phyloP scores from a whole-genome alignment of 371 early-diverging fungal species.

The Rhizopus sp. region DNA sequence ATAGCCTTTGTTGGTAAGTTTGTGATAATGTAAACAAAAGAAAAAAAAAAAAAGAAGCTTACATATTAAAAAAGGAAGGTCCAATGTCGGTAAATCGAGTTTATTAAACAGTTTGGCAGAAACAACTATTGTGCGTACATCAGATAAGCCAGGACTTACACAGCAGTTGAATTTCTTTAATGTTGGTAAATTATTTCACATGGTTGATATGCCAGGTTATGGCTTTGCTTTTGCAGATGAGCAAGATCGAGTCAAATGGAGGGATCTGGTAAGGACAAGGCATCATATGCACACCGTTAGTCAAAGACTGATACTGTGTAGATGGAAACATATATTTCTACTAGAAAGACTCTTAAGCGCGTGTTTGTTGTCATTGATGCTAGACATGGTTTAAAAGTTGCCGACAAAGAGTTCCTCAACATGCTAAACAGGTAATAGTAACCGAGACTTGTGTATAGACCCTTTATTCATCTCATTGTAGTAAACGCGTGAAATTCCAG shows the following conservation, averaged over 20 bases:
- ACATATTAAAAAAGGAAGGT: slow-evolving; percentile 50
- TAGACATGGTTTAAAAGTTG: slow-evolving; percentile 74
- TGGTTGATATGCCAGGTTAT: slow-evolving; percentile 90
- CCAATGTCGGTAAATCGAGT: slow-evolving; percentile 82
- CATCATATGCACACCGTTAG: background rate
- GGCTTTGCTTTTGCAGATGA: slow-evolving; percentile 85
- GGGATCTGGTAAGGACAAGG: slow-evolving; percentile 52
- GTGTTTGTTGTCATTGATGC: slow-evolving; percentile 79
- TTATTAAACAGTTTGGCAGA: slow-evolving; percentile 70
- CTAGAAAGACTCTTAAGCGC: slow-evolving; percentile 62
- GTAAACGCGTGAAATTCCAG: slow-evolving; percentile 65
- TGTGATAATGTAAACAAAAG: background rate
- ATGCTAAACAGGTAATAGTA: slow-evolving; percentile 45
- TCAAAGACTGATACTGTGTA: slow-evolving; percentile 18
- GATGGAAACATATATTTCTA: slow-evolving; percentile 71
- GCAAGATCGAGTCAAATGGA: slow-evolving; percentile 60
- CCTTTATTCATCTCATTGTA: slow-evolving; percentile 12
- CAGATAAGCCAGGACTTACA: slow-evolving; percentile 80
- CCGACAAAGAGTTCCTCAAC: slow-evolving; percentile 61
- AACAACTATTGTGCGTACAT: slow-evolving; percentile 61
- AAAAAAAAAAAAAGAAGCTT: slow-evolving; percentile 5
- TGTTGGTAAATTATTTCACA: slow-evolving; percentile 60
- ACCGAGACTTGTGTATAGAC: background rate
- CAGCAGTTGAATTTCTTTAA: slow-evolving; percentile 82
- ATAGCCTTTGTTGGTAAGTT: slow-evolving; percentile 66